These are phyloP conservation scores for Cephalotrichum gorgonifer DNA, from an alignment of 2,329 filamentous ascomycete species.

Conservation along the genomic window DNA sequence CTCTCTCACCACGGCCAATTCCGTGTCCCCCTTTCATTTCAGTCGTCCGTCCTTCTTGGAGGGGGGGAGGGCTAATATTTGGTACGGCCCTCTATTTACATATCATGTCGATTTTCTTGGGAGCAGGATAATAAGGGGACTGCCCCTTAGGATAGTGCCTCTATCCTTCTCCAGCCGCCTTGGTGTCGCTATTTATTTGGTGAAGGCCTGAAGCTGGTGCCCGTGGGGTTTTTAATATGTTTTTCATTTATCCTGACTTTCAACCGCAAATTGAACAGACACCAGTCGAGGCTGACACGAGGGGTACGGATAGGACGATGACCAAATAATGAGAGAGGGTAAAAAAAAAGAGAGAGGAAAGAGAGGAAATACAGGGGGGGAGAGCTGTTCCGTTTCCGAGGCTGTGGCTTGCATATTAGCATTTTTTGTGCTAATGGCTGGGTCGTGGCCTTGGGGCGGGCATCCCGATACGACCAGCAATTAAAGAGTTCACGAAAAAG, in stretches of 20 bases:
- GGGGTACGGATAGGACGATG: background rate
- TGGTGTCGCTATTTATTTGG: background rate
- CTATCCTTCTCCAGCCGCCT: background rate
- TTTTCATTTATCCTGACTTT: constrained; percentile 31
- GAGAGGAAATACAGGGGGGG: background rate
- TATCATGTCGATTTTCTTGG: background rate
- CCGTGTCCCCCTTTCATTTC: background rate
- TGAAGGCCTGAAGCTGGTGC: background rate
- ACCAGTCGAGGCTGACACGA: background rate
- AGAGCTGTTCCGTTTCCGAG: no score
- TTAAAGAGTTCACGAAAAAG: no score
- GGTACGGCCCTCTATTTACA: no score
- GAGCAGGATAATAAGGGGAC: background rate
- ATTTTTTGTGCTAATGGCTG: no score
- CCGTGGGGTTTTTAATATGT: constrained; percentile 23
- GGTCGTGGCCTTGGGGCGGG: no score
- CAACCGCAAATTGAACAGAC: constrained; percentile 28
- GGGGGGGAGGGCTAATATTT: background rate
- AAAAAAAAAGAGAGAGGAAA: background rate
- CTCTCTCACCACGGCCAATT: background rate
- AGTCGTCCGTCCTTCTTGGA: background rate
- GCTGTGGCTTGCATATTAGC: no score
- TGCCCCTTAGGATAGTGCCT: background rate
- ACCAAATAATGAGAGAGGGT: background rate
- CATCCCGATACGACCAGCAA: no score